Evolutionary conservation across 768 basidiomycete genomes (phyloP).

Genomic region (Boletus barrowsii): DNA sequence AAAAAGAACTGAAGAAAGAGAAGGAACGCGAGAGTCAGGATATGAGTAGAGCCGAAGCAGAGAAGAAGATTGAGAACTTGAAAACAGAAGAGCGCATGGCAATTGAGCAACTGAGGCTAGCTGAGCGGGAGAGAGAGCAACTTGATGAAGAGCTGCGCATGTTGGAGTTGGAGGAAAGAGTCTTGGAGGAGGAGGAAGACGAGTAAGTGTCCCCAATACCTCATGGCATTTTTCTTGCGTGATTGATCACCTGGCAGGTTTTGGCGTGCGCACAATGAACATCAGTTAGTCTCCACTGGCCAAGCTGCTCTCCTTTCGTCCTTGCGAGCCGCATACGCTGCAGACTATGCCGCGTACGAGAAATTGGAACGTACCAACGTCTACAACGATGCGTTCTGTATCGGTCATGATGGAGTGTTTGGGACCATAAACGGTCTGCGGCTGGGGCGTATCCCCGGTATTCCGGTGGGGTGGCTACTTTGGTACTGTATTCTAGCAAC

Average conservation of each 20-base stretch:
- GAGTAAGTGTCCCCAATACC: conserved; percentile 50
- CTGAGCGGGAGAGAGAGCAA: conserved; percentile 73
- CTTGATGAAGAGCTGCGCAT: conserved; percentile 68
- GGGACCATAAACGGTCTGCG: conserved; percentile 98
- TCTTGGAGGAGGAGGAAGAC: conserved; percentile 78
- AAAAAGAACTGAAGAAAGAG: conserved; percentile 82
- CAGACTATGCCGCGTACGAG: conserved; percentile 73
- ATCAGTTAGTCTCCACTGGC: conserved; percentile 59
- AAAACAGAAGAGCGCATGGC: conserved; percentile 66
- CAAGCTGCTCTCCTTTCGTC: conserved; percentile 69
- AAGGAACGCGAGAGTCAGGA: conserved; percentile 68
- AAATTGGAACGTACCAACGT: conserved; percentile 90
- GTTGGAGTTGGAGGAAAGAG: conserved; percentile 75
- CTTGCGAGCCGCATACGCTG: conserved; percentile 72
- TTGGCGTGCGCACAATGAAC: conserved; percentile 77
- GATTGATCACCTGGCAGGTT: conserved; percentile 49
- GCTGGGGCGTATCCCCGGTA: conserved; percentile 80
- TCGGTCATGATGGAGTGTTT: conserved; percentile 91
- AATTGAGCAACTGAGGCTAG: conserved; percentile 69
- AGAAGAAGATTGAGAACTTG: conserved; percentile 69
- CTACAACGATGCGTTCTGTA: conserved; percentile 94
- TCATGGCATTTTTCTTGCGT: background rate
- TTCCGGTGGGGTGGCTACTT: conserved; percentile 54
- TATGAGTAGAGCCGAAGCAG: conserved; percentile 59
- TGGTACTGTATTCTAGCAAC: background rate